These are phyloP conservation scores for Amaranthus hypochondriacus DNA, from an alignment of 148 eudicot genomes.

Conservation along the genomic window DNA sequence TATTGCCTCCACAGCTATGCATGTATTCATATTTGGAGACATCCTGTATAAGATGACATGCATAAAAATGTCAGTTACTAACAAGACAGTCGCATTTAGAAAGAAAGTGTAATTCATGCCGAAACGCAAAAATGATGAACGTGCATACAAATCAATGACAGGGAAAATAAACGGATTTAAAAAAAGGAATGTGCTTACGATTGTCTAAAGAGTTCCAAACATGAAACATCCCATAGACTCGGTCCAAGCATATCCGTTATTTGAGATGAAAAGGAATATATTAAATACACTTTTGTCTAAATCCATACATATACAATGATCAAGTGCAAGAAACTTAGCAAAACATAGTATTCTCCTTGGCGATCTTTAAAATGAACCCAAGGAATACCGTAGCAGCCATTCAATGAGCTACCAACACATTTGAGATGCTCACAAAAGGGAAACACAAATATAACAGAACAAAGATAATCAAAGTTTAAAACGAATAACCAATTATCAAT, in stretches of 20 bases:
- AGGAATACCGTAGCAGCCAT: constrained; percentile 91
- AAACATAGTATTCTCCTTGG: constrained; percentile 84
- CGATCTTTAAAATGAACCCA: constrained; percentile 86
- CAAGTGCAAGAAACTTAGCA: constrained; percentile 41
- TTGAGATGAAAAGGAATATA: constrained; percentile 31
- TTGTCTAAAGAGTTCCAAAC: constrained; percentile 84
- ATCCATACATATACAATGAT: background rate
- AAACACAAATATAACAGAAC: background rate
- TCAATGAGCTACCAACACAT: constrained; percentile 45
- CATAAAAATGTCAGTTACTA: background rate
- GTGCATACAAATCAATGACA: background rate
- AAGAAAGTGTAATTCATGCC: background rate
- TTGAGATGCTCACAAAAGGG: background rate
- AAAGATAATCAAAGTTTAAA: background rate
- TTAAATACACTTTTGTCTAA: background rate
- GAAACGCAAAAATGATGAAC: background rate
- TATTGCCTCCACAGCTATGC: constrained; percentile 95
- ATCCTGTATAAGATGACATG: constrained; percentile 46
- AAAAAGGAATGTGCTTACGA: constrained; percentile 47
- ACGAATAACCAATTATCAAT: constrained; percentile 11
- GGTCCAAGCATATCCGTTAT: constrained; percentile 98
- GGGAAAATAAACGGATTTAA: background rate
- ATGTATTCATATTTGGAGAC: constrained; percentile 86
- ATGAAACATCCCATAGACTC: constrained; percentile 72
- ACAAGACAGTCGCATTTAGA: too few relatives aligned